These are phyloP conservation scores for Lathyrus sativus DNA, from an alignment of 306 rosid species.

Conservation along the genomic window DNA sequence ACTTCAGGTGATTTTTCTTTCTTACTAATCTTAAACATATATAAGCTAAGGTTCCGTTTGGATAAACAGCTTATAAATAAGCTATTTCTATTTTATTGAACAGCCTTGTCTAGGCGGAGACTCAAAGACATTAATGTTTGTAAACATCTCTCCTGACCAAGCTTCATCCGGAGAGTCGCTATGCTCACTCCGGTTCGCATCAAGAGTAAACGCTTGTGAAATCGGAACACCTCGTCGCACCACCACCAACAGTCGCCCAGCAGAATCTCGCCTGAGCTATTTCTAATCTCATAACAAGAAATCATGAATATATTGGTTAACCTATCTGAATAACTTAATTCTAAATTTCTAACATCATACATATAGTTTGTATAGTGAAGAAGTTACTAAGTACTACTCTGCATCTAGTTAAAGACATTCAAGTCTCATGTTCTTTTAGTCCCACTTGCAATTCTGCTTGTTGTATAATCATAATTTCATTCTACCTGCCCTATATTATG, in stretches of 20 bases:
- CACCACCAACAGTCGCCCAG: slow-evolving; percentile 58
- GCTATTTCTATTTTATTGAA: slow-evolving; percentile 22
- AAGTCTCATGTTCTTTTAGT: slow-evolving; percentile 3
- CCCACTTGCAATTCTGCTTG: slow-evolving; percentile 18
- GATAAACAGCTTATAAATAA: too few relatives aligned
- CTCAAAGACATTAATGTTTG: slow-evolving; percentile 93
- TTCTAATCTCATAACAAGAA: slow-evolving; percentile 45
- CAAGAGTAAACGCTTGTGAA: slow-evolving; percentile 95
- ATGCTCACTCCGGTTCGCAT: slow-evolving; percentile 92
- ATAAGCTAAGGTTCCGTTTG: too few relatives aligned
- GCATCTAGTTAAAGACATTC: not conserved
- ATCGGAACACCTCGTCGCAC: slow-evolving; percentile 93
- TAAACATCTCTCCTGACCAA: slow-evolving; percentile 81
- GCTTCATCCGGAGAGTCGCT: slow-evolving; percentile 80
- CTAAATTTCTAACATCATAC: slow-evolving; percentile 53
- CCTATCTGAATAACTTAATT: slow-evolving; percentile 49
- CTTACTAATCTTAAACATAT: not conserved
- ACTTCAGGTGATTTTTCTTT: slow-evolving; percentile 71
- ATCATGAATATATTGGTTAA: slow-evolving; percentile 32
- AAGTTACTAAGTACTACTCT: slow-evolving; percentile 30
- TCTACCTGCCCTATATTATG: not conserved
- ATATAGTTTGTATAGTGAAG: slow-evolving; percentile 63
- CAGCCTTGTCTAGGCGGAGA: slow-evolving; percentile 99
- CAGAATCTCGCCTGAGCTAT: slow-evolving; percentile 70
- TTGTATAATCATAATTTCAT: slow-evolving; percentile 2